Evolutionary conservation across 305 asterid species (phyloP).

Genomic region (Solanum aculeatissimum): DNA sequence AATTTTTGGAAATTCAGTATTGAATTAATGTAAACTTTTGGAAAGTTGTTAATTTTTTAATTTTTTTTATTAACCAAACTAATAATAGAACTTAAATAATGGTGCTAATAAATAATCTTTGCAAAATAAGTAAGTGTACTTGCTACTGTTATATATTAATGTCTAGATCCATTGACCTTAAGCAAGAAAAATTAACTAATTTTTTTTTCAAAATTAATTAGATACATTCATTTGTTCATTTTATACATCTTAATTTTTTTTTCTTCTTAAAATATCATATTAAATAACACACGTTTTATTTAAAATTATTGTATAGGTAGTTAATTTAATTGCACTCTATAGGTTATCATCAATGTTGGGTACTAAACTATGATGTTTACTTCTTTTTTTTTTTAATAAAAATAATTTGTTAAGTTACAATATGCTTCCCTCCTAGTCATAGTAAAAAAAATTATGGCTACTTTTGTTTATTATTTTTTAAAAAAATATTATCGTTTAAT

Average conservation of each 20-base stretch:
- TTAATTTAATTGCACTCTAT: neutral
- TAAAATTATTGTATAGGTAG: neutral
- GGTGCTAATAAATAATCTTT: neutral
- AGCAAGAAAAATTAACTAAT: neutral
- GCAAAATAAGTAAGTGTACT: neutral
- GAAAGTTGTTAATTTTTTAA: neutral
- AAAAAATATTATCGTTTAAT: neutral
- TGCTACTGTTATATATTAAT: neutral
- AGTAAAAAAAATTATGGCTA: neutral
- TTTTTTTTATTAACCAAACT: neutral
- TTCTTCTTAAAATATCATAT: neutral
- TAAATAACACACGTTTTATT: neutral
- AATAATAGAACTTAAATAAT: neutral
- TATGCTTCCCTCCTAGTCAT: neutral
- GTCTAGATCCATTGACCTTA: neutral
- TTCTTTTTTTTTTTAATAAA: neutral
- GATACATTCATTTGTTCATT: neutral
- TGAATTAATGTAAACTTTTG: neutral
- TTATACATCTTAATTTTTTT: neutral
- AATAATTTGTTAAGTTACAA: neutral
- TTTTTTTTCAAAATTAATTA: neutral
- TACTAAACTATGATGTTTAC: neutral
- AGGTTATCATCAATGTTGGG: neutral
- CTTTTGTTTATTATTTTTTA: neutral
- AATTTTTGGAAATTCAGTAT: neutral